Conservation (phyloP, 495 filamentous ascomycete species). For the Penicillium diatomitis region DNA sequence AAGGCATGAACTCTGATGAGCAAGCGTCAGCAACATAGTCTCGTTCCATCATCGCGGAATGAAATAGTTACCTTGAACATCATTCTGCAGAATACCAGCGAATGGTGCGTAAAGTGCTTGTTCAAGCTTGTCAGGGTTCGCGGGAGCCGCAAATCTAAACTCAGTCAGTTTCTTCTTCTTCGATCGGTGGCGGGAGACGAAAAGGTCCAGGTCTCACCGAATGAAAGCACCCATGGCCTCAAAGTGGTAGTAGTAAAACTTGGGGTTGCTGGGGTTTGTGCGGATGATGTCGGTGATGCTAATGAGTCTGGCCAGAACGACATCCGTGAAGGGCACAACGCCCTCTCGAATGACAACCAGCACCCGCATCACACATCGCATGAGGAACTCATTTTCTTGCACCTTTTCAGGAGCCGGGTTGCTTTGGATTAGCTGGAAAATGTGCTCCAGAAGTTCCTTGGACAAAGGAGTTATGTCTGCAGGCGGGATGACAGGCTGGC, state of each 20-base stretch:
- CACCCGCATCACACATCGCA: conserved; percentile 96
- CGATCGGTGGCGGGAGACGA: no score
- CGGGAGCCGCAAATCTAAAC: conserved; percentile 55
- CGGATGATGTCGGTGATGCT: conserved; percentile 82
- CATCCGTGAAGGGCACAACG: conserved; percentile 58
- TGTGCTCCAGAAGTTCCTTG: conserved; percentile 77
- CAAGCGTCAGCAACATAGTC: conserved; percentile 8
- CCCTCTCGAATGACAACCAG: conserved; percentile 83
- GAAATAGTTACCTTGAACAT: conserved; percentile 57
- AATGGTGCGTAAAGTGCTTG: conserved; percentile 69
- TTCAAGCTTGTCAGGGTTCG: conserved; percentile 65
- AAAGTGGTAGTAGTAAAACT: conserved; percentile 98
- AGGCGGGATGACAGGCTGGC: conserved; percentile 65
- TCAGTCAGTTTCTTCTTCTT: neutral
- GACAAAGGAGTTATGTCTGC: conserved; percentile 66
- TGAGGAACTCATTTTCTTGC: conserved; percentile 97
- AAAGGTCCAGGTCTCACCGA: conserved; percentile 35
- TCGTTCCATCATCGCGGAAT: neutral
- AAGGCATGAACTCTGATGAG: conserved; percentile 78
- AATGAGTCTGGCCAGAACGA: conserved; percentile 66
- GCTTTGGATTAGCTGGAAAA: conserved; percentile 84
- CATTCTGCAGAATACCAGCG: conserved; percentile 60
- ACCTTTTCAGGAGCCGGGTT: conserved; percentile 78
- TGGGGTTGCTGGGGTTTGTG: conserved; percentile 89
- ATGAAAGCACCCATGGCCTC: conserved; percentile 95